Evolutionary conservation across 345 rosid species (phyloP), one percentile per base, ranked within the genome.

Genomic region (Brassica cretica): DNA sequence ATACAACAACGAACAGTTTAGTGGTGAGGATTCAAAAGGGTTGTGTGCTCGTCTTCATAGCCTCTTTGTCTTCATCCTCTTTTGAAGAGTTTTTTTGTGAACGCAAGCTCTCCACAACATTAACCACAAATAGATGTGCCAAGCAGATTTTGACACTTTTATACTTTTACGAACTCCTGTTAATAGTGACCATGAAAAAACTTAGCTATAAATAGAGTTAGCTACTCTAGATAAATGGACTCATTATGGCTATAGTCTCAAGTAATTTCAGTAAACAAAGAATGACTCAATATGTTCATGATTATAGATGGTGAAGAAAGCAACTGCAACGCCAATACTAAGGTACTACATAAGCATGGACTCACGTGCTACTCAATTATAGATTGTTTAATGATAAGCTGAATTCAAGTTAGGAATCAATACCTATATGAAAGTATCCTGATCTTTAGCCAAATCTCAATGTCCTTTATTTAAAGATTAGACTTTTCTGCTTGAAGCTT

Each of bases 401-500:
- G 1, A 35, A 35, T 35, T 35, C 9, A 35, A 35, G 41, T 35
- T 35, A 35, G 9, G 41, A 35, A 35, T 35, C 10, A 24, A 72
- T 78, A 90, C 97, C 97, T 92, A 88, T 81, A 84, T 90, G 78
- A 87, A 81, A 18, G 84, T 84, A 70, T 87, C 86, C 16, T 91
- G 89, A 77, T 94, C 91, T 51, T 83, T 78, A 24, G 85, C 77
- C 86, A 76, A 66, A 92, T 93, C 72, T 91, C 93, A 78, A 79
- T 84, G 67, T 92, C 86, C 84, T 88, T 88, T 19, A 73, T 80
- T 75, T 77, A 92, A 84, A 92, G 76, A 78, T 91, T 93, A 4
- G 93, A 80, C 75, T 75, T 58, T 16, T 92, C 97, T 30, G 91
- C 87, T 82, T 92, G 95, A 74, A 92, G 86, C 87, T 88, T 94